These are phyloP conservation scores for Blepharisma stoltei DNA, from an alignment of 73 alveolate genomes.

Conservation along the genomic window DNA sequence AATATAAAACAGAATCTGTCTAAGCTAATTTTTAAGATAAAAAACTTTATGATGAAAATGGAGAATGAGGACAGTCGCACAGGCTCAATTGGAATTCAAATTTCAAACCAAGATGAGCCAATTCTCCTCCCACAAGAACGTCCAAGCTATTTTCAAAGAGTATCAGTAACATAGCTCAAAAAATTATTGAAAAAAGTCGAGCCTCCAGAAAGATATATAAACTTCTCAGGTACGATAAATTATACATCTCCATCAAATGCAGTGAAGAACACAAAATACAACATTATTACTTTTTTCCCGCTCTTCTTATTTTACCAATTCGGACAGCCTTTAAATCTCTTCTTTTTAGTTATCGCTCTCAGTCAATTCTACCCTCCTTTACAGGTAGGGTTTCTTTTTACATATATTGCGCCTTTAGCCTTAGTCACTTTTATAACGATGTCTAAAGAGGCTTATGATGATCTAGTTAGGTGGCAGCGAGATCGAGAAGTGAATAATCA, in stretches of 20 bases:
- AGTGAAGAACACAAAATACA: conserved; percentile 61
- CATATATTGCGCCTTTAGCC: conserved; percentile 56
- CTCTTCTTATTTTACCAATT: conserved; percentile 53
- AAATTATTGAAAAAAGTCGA: background rate
- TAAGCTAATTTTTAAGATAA: too few species aligned
- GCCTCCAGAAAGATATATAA: background rate
- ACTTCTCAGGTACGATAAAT: background rate
- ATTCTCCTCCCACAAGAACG: too few species aligned
- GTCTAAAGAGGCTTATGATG: conserved; percentile 67
- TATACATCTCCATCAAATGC: conserved; percentile 23
- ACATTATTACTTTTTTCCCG: conserved; percentile 57
- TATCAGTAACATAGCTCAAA: too few species aligned
- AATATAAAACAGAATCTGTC: too few species aligned
- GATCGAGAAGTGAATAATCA: conserved; percentile 58
- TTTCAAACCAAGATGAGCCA: too few species aligned
- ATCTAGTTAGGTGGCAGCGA: conserved; percentile 51
- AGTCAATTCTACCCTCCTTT: conserved; percentile 55
- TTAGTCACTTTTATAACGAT: conserved; percentile 57
- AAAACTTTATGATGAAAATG: too few species aligned
- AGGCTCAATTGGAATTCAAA: too few species aligned
- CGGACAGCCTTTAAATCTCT: conserved; percentile 57
- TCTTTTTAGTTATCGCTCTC: conserved; percentile 56
- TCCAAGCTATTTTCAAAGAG: too few species aligned
- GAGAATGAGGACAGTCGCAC: too few species aligned
- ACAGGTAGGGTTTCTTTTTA: conserved; percentile 59